Conservation (phyloP, 192 early-diverging fungal genomes). For the Coemansia sp. region DNA sequence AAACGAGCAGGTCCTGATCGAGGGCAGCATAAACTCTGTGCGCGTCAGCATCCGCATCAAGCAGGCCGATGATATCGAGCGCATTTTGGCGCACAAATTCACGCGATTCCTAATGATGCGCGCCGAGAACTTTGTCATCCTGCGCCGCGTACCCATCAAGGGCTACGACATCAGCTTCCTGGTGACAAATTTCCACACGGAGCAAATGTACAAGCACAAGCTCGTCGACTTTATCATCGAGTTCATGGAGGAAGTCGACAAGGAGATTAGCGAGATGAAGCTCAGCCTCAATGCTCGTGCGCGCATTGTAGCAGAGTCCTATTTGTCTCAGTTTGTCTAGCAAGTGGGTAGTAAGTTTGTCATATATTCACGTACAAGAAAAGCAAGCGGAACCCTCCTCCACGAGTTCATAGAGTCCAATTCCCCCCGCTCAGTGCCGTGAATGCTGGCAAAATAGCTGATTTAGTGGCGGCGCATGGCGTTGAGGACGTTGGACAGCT, state of each 20-base stretch:
- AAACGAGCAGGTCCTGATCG: constrained; percentile 90
- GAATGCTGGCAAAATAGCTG: constrained; percentile 1
- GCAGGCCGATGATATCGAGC: constrained; percentile 96
- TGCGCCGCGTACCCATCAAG: constrained; percentile 87
- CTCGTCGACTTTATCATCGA: constrained; percentile 98
- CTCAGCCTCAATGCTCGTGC: constrained; percentile 89
- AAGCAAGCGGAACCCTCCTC: no score
- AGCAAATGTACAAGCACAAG: constrained; percentile 99
- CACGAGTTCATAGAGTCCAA: no score
- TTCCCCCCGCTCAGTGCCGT: no score
- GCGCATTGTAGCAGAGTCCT: constrained; percentile 85
- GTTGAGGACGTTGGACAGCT: constrained; percentile 89
- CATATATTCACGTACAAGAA: background rate
- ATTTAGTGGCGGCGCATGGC: constrained; percentile 78
- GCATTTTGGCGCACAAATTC: constrained; percentile 92
- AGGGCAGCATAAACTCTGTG: constrained; percentile 89
- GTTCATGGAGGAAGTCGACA: constrained; percentile 99
- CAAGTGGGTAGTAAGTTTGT: background rate
- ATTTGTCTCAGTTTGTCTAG: constrained; percentile 51
- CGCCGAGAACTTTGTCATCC: constrained; percentile 93
- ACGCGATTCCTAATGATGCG: constrained; percentile 97
- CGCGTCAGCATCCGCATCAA: constrained; percentile 95
- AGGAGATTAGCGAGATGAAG: constrained; percentile 99
- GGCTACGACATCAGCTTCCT: constrained; percentile 97
- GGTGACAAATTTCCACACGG: constrained; percentile 96